Conservation (phyloP, 805 yeast genomes). For the Monosporozyma siamensis region DNA sequence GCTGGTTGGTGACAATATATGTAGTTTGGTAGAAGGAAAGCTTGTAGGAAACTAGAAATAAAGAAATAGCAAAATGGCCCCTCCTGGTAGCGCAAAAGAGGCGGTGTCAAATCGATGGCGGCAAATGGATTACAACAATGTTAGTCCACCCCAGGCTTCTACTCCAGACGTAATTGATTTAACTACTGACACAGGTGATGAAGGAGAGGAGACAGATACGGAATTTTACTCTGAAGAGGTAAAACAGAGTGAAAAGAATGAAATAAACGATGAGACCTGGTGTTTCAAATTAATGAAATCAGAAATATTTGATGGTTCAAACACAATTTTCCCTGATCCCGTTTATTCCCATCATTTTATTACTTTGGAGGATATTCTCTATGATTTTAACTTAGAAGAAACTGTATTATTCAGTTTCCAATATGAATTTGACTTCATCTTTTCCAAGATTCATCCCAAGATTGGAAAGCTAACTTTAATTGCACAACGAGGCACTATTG, state of each 20-base stretch:
- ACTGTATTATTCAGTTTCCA: slow-evolving; percentile 43
- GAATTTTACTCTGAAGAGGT: no score
- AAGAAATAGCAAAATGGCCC: background rate
- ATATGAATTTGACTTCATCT: slow-evolving; percentile 35
- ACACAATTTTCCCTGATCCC: background rate
- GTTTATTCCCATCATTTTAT: slow-evolving; percentile 15
- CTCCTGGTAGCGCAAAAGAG: background rate
- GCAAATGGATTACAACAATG: background rate
- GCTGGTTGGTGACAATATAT: no score
- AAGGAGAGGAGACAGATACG: background rate
- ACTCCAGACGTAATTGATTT: slow-evolving; percentile 1
- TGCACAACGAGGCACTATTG: slow-evolving; percentile 30
- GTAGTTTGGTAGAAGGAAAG: no score
- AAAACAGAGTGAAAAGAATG: no score
- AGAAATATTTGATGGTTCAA: slow-evolving; percentile 12
- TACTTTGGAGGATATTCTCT: slow-evolving; percentile 26
- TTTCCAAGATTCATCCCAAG: slow-evolving; percentile 23
- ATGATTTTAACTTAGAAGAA: slow-evolving; percentile 28
- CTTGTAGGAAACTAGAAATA: no score
- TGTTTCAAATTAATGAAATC: slow-evolving; percentile 20
- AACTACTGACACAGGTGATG: slow-evolving; percentile 1
- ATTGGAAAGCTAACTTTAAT: slow-evolving; percentile 20
- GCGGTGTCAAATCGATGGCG: slow-evolving; percentile 2
- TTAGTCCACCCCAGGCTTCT: background rate
- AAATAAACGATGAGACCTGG: background rate